These are phyloP conservation scores for Boletus nobilissimus DNA, from an alignment of 1,284 basidiomycete species.

Conservation along the genomic window DNA sequence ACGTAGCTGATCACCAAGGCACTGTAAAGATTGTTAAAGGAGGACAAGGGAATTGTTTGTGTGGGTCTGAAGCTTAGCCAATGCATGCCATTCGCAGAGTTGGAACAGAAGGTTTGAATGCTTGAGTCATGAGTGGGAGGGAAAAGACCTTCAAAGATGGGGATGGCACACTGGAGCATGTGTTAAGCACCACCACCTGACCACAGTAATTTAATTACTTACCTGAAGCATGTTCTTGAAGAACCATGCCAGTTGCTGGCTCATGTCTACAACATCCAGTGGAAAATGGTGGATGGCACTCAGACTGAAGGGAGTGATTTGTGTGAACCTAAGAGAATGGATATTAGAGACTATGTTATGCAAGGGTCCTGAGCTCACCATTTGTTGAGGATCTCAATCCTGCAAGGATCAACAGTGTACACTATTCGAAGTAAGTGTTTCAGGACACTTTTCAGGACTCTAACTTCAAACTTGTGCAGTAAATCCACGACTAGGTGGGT, in stretches of 20 bases:
- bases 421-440: not conserved
- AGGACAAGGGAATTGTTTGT: not conserved
- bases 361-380: not conserved
- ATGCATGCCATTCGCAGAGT: constrained; percentile 15
- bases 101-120: constrained; percentile 10
- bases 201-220: not conserved
- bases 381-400: constrained; percentile 11
- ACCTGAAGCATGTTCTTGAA: constrained; percentile 3
- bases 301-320: constrained; percentile 4
- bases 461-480: too few species aligned
- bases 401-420: constrained; percentile 6
- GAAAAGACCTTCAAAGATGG: constrained; percentile 17
- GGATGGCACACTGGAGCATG: constrained; percentile 1
- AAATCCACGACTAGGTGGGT: too few species aligned
- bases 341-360: not conserved
- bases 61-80: constrained; percentile 12
- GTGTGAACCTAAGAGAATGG: constrained; percentile 3
- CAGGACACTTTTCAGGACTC: too few species aligned
- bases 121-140: not conserved
- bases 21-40: constrained; percentile 1
- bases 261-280: not conserved
- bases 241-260: not conserved
- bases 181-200: not conserved
- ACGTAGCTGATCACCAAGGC: not conserved
- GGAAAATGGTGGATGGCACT: constrained; percentile 9